Evolutionary conservation across 164 flowering plant species (phyloP).

Genomic region (Litsea cubeba): DNA sequence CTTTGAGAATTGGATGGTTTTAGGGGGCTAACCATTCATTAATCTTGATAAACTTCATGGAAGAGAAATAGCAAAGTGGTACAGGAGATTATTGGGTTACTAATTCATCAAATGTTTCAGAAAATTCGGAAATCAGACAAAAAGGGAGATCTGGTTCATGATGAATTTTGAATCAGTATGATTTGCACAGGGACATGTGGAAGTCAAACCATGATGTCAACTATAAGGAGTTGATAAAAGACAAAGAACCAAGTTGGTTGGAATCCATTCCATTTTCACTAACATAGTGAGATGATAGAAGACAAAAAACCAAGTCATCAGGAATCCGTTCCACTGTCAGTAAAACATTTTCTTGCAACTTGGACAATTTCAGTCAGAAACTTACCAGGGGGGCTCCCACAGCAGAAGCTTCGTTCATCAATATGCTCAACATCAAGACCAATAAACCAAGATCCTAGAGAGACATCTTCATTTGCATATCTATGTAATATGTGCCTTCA

Average conservation of each 20-base stretch:
- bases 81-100: too few species aligned
- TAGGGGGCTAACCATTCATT: too few species aligned
- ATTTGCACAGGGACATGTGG: not conserved
- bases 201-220: not conserved
- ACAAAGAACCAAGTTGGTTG: too few species aligned
- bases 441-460: conserved; percentile 91
- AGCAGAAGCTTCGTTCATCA: conserved; percentile 82
- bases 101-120: too few species aligned
- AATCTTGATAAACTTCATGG: too few species aligned
- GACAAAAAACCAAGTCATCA: not conserved
- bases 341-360: not conserved
- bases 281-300: too few species aligned
- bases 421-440: conserved; percentile 89
- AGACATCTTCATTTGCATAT: conserved; percentile 92
- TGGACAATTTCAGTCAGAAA: not conserved
- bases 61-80: too few species aligned
- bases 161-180: not conserved
- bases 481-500: conserved; percentile 69
- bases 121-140: too few species aligned
- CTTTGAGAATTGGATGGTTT: too few species aligned
- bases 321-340: not conserved
- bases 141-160: too few species aligned
- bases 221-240: not conserved
- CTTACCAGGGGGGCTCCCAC: conserved; percentile 84
- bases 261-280: too few species aligned